Percentiles rank a stretch among this genome's conserved stretches.
phyloP scores from a whole-genome alignment of 495 filamentous ascomycete species.

The Xylaria curta region DNA sequence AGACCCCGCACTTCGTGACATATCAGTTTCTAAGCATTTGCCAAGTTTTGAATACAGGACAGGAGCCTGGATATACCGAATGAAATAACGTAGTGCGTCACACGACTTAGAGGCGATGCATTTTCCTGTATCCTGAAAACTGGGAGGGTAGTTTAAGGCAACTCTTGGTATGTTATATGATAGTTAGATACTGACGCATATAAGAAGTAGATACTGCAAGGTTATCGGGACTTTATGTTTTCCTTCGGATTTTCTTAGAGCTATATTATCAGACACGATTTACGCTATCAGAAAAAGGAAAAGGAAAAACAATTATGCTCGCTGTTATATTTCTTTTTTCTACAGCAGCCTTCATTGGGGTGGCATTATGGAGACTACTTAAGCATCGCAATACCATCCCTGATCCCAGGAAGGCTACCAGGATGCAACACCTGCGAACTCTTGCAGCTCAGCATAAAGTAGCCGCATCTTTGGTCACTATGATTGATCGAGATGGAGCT shows the following conservation, averaged over 20 bases:
- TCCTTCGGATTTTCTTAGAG: background rate
- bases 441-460: conserved; percentile 3
- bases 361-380: background rate
- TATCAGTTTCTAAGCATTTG: background rate
- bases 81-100: background rate
- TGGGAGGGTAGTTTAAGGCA: background rate
- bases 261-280: background rate
- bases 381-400: background rate
- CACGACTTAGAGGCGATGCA: background rate
- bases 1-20: background rate
- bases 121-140: background rate
- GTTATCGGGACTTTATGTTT: background rate
- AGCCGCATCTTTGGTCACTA: background rate
- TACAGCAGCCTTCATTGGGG: background rate
- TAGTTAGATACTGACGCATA: background rate
- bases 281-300: background rate
- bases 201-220: background rate
- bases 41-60: background rate
- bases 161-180: background rate
- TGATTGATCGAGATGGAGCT: conserved; percentile 10
- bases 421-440: background rate
- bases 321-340: background rate
- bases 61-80: background rate
- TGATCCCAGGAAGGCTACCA: background rate
- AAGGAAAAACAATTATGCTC: background rate